phyloP scores from a whole-genome alignment of 192 early-diverging fungal species.

The Entomortierella parvispora region DNA sequence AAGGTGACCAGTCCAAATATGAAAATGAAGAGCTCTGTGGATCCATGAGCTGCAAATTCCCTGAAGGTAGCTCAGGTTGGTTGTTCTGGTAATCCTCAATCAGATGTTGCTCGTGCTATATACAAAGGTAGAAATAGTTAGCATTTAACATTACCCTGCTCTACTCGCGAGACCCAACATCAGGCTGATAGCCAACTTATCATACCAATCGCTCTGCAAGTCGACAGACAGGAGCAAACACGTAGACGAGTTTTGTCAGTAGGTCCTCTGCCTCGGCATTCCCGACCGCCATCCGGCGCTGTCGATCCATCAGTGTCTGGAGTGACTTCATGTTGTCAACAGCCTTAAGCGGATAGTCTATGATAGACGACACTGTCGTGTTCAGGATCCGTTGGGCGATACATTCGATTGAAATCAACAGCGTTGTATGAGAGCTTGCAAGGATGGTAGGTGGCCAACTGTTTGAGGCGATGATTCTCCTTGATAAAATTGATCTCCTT shows the following conservation, averaged over 20 bases:
- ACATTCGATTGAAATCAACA: slow-evolving; percentile 63
- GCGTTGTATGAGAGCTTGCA: slow-evolving; percentile 63
- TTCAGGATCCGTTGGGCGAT: slow-evolving; percentile 63
- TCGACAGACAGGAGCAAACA: slow-evolving; percentile 69
- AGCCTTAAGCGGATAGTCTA: slow-evolving; percentile 48
- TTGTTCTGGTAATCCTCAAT: slow-evolving; percentile 22
- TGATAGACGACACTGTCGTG: slow-evolving; percentile 57
- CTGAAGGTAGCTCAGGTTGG: slow-evolving; percentile 28
- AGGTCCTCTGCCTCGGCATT: slow-evolving; percentile 71
- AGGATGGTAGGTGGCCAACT: slow-evolving; percentile 72
- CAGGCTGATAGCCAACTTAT: not conserved
- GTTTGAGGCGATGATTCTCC: slow-evolving; percentile 64
- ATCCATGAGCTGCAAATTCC: slow-evolving; percentile 15
- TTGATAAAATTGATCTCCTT: slow-evolving; percentile 42
- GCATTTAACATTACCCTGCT: no score
- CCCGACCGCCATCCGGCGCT: slow-evolving; percentile 64
- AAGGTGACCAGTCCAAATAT: slow-evolving; percentile 37
- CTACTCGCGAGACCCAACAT: no score
- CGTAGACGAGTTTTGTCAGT: slow-evolving; percentile 65
- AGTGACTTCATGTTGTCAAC: slow-evolving; percentile 72
- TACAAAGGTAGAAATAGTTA: not conserved
- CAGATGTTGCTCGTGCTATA: slow-evolving; percentile 42
- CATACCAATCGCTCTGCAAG: slow-evolving; percentile 69
- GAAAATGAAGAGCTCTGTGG: slow-evolving; percentile 12
- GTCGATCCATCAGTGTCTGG: slow-evolving; percentile 67